Evolutionary conservation across 164 flowering plant species (phyloP).

Genomic region (Piper longum): DNA sequence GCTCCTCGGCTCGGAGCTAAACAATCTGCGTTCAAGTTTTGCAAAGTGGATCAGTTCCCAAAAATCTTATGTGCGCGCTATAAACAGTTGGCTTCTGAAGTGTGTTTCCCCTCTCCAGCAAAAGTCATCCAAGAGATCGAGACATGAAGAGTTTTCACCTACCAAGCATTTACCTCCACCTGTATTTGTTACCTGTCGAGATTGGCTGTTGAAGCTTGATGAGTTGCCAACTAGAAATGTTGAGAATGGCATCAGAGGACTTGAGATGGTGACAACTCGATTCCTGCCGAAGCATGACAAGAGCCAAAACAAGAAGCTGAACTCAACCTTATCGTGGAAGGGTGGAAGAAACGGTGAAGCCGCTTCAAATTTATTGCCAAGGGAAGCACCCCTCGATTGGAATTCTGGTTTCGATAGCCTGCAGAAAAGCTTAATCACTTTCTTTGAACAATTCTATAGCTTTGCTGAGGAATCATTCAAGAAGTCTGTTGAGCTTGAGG

Average conservation of each 20-base stretch:
- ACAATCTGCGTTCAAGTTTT: slow-evolving; percentile 43
- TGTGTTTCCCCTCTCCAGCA: slow-evolving; percentile 33
- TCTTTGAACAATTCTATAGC: slow-evolving; percentile 36
- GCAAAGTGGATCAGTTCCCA: slow-evolving; percentile 64
- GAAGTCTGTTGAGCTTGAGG: slow-evolving; percentile 42
- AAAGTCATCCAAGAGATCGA: slow-evolving; percentile 26
- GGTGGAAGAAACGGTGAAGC: slow-evolving; percentile 12
- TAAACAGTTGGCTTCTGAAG: slow-evolving; percentile 67
- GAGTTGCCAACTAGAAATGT: slow-evolving; percentile 35
- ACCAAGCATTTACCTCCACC: slow-evolving; percentile 51
- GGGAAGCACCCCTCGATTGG: slow-evolving; percentile 36
- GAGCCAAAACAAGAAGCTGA: slow-evolving; percentile 26
- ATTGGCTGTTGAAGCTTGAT: slow-evolving; percentile 52
- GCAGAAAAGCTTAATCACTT: slow-evolving; percentile 33
- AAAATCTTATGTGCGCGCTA: slow-evolving; percentile 47
- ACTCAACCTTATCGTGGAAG: slow-evolving; percentile 15
- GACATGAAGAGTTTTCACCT: slow-evolving; percentile 17
- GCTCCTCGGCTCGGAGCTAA: slow-evolving; percentile 44
- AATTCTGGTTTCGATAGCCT: slow-evolving; percentile 40
- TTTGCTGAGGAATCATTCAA: slow-evolving; percentile 48
- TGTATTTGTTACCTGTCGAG: slow-evolving; percentile 52
- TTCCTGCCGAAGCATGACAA: slow-evolving; percentile 69
- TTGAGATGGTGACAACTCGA: slow-evolving; percentile 36
- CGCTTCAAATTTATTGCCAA: slow-evolving; percentile 12
- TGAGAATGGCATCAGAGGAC: slow-evolving; percentile 38